A percentile compares a stretch with the other conserved stretches of the same genome.
Conservation (phyloP, 78 protist genomes). For the slime mould (Dictyostelium discoideum) region dicty_2.7 NC_007089.4:297501-298000, state of each 20-base stretch:
- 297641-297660: neutral
- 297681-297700: neutral
- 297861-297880: too few species aligned
- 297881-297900: neutral
- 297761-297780: neutral
- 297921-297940: neutral
- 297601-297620: neutral
- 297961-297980: constrained; percentile 48
- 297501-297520: neutral
- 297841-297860: too few species aligned
- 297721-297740: neutral
- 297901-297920: constrained; percentile 16
- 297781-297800: too few species aligned
- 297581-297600: too few species aligned
- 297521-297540: neutral
- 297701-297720: neutral
- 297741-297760: neutral
- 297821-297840: neutral
- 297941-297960: neutral
- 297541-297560: neutral
- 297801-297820: too few species aligned
- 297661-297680: neutral
- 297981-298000: constrained; percentile 25
- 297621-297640: neutral
- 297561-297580: neutral